These are phyloP conservation scores for Trichomonascaceae sp. DNA, from an alignment of 1,139 yeast species.

Conservation along the genomic window DNA sequence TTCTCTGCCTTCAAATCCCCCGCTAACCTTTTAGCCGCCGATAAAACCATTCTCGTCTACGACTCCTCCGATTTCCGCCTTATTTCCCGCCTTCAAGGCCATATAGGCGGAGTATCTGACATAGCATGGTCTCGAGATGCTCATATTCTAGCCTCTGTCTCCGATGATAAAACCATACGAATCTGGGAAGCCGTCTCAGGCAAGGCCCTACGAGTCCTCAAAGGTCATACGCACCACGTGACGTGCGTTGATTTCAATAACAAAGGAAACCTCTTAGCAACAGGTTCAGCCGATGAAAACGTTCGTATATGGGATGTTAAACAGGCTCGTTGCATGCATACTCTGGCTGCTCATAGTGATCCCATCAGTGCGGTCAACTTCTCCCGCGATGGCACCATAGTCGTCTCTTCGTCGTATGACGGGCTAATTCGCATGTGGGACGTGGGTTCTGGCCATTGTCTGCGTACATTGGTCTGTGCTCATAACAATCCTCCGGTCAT, in stretches of 20 bases:
- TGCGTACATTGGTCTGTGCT: conserved; percentile 70
- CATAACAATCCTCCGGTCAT: conserved; percentile 51
- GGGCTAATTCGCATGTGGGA: conserved; percentile 86
- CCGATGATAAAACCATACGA: conserved; percentile 79
- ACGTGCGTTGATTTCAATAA: conserved; percentile 64
- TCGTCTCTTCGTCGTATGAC: conserved; percentile 85
- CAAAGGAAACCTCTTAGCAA: conserved; percentile 71
- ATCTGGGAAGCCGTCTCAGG: conserved; percentile 54
- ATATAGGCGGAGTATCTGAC: conserved; percentile 62
- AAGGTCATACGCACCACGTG: conserved; percentile 84
- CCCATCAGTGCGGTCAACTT: conserved; percentile 75
- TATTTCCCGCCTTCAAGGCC: conserved; percentile 48
- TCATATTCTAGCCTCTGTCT: conserved; percentile 70
- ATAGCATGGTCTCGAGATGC: conserved; percentile 72
- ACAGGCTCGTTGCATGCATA: conserved; percentile 64
- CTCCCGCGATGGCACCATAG: conserved; percentile 72
- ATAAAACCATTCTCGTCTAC: conserved; percentile 42
- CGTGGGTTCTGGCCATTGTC: conserved; percentile 81
- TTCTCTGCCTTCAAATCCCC: background rate
- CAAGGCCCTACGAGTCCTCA: conserved; percentile 40
- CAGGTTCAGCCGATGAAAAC: conserved; percentile 89
- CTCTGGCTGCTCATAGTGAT: conserved; percentile 89
- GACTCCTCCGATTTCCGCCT: conserved; percentile 31
- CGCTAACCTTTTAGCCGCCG: conserved; percentile 40
- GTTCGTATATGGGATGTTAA: conserved; percentile 84